phyloP scores from a whole-genome alignment of 2,329 filamentous ascomycete genomes.

The Fusarium oligoseptatum region DNA sequence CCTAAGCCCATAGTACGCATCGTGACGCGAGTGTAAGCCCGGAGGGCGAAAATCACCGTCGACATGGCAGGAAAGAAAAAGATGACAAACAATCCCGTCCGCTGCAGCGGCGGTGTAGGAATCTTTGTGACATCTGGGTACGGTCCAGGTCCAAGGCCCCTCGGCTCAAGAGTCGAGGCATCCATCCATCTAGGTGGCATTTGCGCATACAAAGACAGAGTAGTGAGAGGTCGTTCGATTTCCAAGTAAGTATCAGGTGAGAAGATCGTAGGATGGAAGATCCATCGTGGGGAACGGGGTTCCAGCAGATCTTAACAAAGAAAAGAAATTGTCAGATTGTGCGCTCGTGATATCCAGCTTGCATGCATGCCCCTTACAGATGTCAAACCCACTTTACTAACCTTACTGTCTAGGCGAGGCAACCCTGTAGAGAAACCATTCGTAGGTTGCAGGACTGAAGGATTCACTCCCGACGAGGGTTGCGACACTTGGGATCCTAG shows the following conservation, averaged over 20 bases:
- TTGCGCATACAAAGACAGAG: background rate
- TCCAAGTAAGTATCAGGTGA: background rate
- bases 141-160: slow-evolving; percentile 6
- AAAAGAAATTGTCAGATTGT: background rate
- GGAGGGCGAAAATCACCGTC: slow-evolving; percentile 42
- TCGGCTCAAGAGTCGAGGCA: background rate
- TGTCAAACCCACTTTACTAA: background rate
- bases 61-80: slow-evolving; percentile 51
- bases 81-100: slow-evolving; percentile 46
- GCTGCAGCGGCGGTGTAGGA: slow-evolving; percentile 51
- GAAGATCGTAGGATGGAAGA: background rate
- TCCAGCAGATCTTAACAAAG: background rate
- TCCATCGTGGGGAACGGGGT: background rate
- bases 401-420: background rate
- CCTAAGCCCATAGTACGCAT: slow-evolving; percentile 46
- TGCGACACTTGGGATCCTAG: background rate
- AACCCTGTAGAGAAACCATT: background rate
- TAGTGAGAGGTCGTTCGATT: background rate
- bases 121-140: slow-evolving; percentile 46
- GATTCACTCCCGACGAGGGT: background rate
- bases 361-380: background rate
- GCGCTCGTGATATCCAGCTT: background rate
- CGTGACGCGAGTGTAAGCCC: slow-evolving; percentile 47
- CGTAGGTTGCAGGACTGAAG: background rate
- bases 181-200: background rate